A percentile compares a stretch with the other conserved stretches of the same genome.
phyloP scores from a whole-genome alignment of 495 filamentous ascomycete genomes.

The Xylaria longipes region DNA sequence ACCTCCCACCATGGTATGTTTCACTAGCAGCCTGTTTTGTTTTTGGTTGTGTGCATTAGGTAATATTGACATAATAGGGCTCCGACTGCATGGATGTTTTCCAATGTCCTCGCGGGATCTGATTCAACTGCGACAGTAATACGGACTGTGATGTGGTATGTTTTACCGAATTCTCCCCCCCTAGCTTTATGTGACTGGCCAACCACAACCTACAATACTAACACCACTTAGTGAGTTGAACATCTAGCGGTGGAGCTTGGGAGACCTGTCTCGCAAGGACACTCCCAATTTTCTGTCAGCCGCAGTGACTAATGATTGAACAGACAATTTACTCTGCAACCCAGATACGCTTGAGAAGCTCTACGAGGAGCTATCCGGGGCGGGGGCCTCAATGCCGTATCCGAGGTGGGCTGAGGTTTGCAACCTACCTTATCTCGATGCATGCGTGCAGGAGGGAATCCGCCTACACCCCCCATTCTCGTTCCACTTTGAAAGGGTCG shows the following conservation, averaged over 20 bases:
- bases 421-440: conserved; percentile 60
- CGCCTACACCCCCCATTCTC: conserved; percentile 61
- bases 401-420: conserved; percentile 25
- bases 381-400: conserved; percentile 7
- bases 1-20: conserved; percentile 37
- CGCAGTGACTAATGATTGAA: background rate
- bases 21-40: background rate
- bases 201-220: background rate
- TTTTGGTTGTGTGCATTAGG: background rate
- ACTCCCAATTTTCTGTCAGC: background rate
- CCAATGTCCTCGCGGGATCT: conserved; percentile 61
- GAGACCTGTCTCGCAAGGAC: background rate
- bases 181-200: background rate
- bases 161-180: background rate
- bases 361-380: conserved; percentile 47
- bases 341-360: conserved; percentile 48
- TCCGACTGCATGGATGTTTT: conserved; percentile 45
- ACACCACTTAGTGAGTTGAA: background rate
- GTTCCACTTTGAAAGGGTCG: conserved; percentile 59
- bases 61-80: conserved; percentile 26
- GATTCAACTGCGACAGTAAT: conserved; percentile 64
- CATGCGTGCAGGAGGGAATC: conserved; percentile 63
- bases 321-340: conserved; percentile 49
- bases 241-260: background rate
- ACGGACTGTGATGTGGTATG: conserved; percentile 53